Evolutionary conservation across 1,284 basidiomycete species (phyloP).

Genomic region (Ustilago hordei): DNA sequence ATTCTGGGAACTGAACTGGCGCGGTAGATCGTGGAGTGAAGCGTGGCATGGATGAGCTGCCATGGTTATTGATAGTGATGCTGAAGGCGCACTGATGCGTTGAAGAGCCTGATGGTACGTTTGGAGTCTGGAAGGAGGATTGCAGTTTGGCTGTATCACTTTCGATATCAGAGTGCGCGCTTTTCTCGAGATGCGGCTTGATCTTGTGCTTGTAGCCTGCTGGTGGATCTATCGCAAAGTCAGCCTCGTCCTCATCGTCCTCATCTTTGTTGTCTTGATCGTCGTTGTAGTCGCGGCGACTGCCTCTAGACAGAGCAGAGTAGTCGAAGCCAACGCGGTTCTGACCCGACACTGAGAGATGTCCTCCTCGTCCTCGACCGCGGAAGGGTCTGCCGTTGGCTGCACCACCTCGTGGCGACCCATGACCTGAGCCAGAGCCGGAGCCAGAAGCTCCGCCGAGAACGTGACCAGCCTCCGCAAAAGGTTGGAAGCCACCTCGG

Average conservation of each 20-base stretch:
- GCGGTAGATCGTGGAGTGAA: slow-evolving; percentile 29
- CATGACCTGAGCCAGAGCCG: slow-evolving; percentile 17
- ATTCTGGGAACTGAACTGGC: slow-evolving; percentile 42
- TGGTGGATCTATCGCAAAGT: slow-evolving; percentile 40
- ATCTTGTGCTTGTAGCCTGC: slow-evolving; percentile 40
- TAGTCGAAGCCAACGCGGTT: slow-evolving; percentile 54
- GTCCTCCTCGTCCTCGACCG: slow-evolving; percentile 44
- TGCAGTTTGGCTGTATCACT: neutral
- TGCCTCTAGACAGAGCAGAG: slow-evolving; percentile 28
- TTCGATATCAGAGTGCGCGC: slow-evolving; percentile 20
- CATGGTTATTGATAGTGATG: neutral
- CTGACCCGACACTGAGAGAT: slow-evolving; percentile 42
- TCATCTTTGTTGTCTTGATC: slow-evolving; percentile 19
- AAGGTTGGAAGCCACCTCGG: slow-evolving; percentile 31
- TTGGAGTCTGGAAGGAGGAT: neutral
- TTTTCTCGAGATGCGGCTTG: slow-evolving; percentile 44
- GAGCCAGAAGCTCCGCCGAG: slow-evolving; percentile 19
- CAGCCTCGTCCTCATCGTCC: slow-evolving; percentile 13
- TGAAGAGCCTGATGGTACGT: slow-evolving; percentile 9
- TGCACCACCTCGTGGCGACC: slow-evolving; percentile 35
- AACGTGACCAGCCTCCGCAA: slow-evolving; percentile 24
- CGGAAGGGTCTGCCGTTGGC: slow-evolving; percentile 23
- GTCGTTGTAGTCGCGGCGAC: slow-evolving; percentile 18
- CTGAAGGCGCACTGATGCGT: slow-evolving; percentile 23
- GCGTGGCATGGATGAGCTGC: slow-evolving; percentile 16